Evolutionary conservation across 1,284 basidiomycete genomes (phyloP).

Genomic region (Leucoagaricus sp.): DNA sequence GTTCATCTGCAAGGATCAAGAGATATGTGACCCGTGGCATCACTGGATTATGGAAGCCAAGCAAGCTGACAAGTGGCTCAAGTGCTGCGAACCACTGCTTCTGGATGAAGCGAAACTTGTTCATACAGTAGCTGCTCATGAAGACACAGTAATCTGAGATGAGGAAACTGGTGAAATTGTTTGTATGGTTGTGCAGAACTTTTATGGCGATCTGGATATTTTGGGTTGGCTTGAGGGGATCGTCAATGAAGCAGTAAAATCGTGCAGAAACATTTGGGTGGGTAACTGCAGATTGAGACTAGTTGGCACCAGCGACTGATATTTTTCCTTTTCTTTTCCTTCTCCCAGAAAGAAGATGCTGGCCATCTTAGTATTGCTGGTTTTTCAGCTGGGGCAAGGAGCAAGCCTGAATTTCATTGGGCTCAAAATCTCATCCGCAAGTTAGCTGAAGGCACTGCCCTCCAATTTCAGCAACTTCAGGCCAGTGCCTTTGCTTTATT

Average conservation of each 20-base stretch:
- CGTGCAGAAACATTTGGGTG: background rate
- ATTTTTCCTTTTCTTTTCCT: background rate
- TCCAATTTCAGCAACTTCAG: background rate
- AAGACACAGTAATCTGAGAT: background rate
- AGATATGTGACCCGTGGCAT: background rate
- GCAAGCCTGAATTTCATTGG: slow-evolving; percentile 15
- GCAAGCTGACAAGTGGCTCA: background rate
- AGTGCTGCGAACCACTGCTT: background rate
- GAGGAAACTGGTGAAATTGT: background rate
- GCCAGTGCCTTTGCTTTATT: slow-evolving; percentile 10
- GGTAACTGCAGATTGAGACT: too few relatives aligned
- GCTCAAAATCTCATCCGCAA: slow-evolving; percentile 2
- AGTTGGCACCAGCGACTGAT: too few relatives aligned
- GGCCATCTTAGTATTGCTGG: slow-evolving; percentile 9
- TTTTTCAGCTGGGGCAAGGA: slow-evolving; percentile 15
- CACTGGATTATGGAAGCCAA: background rate
- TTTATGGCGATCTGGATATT: background rate
- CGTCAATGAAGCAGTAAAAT: background rate
- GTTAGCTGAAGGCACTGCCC: background rate
- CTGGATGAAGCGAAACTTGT: background rate
- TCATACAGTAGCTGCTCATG: background rate
- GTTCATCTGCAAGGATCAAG: background rate
- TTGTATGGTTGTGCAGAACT: background rate
- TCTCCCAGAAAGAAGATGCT: slow-evolving; percentile 16
- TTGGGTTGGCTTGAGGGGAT: background rate